Conservation (phyloP, 108 stramenopile genomes). For the Skeletonema menzelii region DNA sequence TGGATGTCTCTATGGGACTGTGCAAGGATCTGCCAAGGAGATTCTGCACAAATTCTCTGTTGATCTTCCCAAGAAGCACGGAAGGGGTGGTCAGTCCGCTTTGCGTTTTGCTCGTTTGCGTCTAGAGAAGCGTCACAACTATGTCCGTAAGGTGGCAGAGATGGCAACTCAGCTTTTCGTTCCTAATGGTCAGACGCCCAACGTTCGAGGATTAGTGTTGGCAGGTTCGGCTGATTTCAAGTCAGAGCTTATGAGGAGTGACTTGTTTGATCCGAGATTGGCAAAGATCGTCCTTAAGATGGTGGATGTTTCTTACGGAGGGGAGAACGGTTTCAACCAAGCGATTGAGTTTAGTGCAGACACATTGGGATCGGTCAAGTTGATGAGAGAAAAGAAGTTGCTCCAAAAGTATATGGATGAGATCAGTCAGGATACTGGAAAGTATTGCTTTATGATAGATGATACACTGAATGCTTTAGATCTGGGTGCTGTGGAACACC, state of each 20-base stretch:
- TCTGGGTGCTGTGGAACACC: slow-evolving; percentile 96
- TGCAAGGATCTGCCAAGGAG: slow-evolving; percentile 92
- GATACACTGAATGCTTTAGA: slow-evolving; percentile 98
- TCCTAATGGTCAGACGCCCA: slow-evolving; percentile 93
- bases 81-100: slow-evolving; percentile 98
- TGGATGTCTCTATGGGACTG: slow-evolving; percentile 95
- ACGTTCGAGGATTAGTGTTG: slow-evolving; percentile 95
- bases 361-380: slow-evolving; percentile 94
- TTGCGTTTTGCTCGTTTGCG: slow-evolving; percentile 99
- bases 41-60: slow-evolving; percentile 98
- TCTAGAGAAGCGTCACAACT: slow-evolving; percentile 99
- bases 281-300: slow-evolving; percentile 95
- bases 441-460: slow-evolving; percentile 98
- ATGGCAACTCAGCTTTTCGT: slow-evolving; percentile 96
- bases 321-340: slow-evolving; percentile 99
- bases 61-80: slow-evolving; percentile 99
- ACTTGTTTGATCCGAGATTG: slow-evolving; percentile 95
- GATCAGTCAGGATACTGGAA: slow-evolving; percentile 97
- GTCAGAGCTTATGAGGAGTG: slow-evolving; percentile 90
- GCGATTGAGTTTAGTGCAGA: slow-evolving; percentile 97
- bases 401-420: slow-evolving; percentile 98
- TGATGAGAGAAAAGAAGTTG: slow-evolving; percentile 98
- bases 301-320: slow-evolving; percentile 98
- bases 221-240: slow-evolving; percentile 99
- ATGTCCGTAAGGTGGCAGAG: slow-evolving; percentile 98